Evolutionary conservation across 2,329 filamentous ascomycete species (phyloP), one percentile per base, ranked within the genome.

Genomic region (Neospermospora avenae): DNA sequence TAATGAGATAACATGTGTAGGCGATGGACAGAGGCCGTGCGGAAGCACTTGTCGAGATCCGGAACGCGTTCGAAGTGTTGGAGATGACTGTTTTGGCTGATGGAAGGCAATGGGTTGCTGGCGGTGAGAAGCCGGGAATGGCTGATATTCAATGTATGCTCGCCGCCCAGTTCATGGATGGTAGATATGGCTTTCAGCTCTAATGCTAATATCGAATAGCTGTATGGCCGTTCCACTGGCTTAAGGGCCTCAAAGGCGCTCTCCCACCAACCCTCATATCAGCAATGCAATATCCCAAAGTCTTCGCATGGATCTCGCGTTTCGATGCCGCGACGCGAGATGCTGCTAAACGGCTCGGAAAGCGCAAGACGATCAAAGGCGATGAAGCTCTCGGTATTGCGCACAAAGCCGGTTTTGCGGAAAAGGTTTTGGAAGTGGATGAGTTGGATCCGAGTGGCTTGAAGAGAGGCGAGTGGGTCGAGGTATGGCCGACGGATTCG

Each of bases 191-290:
- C 18, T 2, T 35, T 6, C 28, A 1, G 11, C 28, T 31, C 35
- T 34, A 34, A 22, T 46, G 51, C 37, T 55, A 46, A 53, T 60
- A 28, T 25, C 11, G 11, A 44, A 16, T 59, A 80, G 78, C 81
- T 45, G 75, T 88, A 13, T 90, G 85, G 85, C 79, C 82, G 0
- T 80, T 91, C 65, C 81, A 87, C 72, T 91, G 88, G 88, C 73
- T 90, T 1, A 71, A 74, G 2, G 75, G 73, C 11, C 75, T 89
- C 49, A 80, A 80, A 13, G 80, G 80, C 4, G 81, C 81, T 14
- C 76, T 89, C 49, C 80, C 83, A 3, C 60, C 74, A 52, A 76
- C 80, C 20, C 67, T 78, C 6, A 79, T 90, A 63, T 81, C 81
- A 2, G 69, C 75, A 14, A 71, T 72, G 18, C 74, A 74, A 41